Conservation (phyloP, 1,139 yeast species). For the Geotrichum australiense region DNA sequence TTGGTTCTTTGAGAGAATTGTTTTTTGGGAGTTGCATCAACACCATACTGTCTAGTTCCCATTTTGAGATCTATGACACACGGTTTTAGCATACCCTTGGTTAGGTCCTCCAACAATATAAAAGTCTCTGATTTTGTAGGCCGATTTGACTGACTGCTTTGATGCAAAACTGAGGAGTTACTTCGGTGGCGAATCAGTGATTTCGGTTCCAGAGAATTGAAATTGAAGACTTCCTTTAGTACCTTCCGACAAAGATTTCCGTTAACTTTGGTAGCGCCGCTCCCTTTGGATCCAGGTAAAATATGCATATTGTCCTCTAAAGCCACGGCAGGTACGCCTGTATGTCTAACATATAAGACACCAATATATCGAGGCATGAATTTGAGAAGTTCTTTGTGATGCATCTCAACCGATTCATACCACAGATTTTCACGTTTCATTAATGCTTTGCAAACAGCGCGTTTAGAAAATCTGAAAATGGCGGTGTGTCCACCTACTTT, state of each 20-base stretch:
- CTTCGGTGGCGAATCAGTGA: slow-evolving; percentile 6
- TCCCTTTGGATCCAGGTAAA: slow-evolving; percentile 54
- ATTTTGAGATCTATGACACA: slow-evolving; percentile 92
- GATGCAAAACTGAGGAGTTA: slow-evolving; percentile 10
- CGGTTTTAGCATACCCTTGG: slow-evolving; percentile 73
- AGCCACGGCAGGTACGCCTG: slow-evolving; percentile 67
- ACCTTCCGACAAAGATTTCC: slow-evolving; percentile 59
- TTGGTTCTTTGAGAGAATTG: slow-evolving; percentile 74
- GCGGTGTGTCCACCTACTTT: slow-evolving; percentile 99
- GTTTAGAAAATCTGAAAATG: slow-evolving; percentile 78
- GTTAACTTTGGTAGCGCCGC: slow-evolving; percentile 59
- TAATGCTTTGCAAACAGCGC: slow-evolving; percentile 93
- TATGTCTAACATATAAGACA: slow-evolving; percentile 81
- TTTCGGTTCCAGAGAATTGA: neutral
- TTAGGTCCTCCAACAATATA: slow-evolving; percentile 84
- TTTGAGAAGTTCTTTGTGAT: slow-evolving; percentile 65
- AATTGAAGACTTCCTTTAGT: slow-evolving; percentile 56
- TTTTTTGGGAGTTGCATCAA: slow-evolving; percentile 73
- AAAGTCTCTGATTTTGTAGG: slow-evolving; percentile 58
- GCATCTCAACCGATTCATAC: slow-evolving; percentile 79
- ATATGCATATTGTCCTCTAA: slow-evolving; percentile 85
- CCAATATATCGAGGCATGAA: slow-evolving; percentile 95
- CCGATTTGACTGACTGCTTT: slow-evolving; percentile 13
- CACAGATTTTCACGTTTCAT: slow-evolving; percentile 84
- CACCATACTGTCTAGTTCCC: slow-evolving; percentile 99